Conservation (phyloP, 371 early-diverging fungal species). For the Blakeslea trispora region DNA sequence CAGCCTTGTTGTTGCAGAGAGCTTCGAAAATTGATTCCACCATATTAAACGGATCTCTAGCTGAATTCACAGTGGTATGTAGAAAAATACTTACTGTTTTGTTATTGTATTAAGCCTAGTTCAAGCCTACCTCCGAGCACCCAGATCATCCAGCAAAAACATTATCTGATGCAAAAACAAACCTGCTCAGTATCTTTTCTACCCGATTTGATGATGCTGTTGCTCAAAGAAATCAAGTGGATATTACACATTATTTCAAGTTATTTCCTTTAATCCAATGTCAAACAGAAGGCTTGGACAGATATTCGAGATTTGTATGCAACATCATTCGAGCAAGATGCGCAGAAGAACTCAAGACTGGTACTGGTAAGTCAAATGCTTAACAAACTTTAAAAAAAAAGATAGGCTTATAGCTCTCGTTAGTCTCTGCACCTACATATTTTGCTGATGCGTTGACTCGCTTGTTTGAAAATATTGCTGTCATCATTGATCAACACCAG, state of each 20-base stretch:
- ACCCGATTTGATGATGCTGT: constrained; percentile 82
- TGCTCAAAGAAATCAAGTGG: constrained; percentile 64
- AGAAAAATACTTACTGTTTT: no score
- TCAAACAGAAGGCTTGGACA: constrained; percentile 81
- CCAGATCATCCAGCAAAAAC: constrained; percentile 68
- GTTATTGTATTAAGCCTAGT: not conserved
- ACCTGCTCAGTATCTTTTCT: constrained; percentile 69
- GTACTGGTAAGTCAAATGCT: constrained; percentile 48
- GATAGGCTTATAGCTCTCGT: no score
- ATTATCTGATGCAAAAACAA: constrained; percentile 61
- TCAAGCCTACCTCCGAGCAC: constrained; percentile 60
- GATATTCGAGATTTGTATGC: constrained; percentile 84
- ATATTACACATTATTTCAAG: constrained; percentile 84
- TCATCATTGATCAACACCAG: constrained; percentile 82
- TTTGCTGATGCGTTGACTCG: constrained; percentile 76
- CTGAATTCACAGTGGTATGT: constrained; percentile 62
- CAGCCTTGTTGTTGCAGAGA: constrained; percentile 69
- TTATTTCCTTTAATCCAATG: constrained; percentile 87
- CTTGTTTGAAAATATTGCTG: constrained; percentile 87
- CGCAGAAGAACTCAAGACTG: constrained; percentile 62
- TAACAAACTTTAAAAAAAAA: no score
- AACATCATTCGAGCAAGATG: constrained; percentile 69
- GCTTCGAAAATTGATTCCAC: constrained; percentile 62
- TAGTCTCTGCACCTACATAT: constrained; percentile 54
- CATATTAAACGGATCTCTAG: constrained; percentile 74